Conservation (phyloP, 176 grass and related monocot species). For the Tillandsia fasciculata region DNA sequence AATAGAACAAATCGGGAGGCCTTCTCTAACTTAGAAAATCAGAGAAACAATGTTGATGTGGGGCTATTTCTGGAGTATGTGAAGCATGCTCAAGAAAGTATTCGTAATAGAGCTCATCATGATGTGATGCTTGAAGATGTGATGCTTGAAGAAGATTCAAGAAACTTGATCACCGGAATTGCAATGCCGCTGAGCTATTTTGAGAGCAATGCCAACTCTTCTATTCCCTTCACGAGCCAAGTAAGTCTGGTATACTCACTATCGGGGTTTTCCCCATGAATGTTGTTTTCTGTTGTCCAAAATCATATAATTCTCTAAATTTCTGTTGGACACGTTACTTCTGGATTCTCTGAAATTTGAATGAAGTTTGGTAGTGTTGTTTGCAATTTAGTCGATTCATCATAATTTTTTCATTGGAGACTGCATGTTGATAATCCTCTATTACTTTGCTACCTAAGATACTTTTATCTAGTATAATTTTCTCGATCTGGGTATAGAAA, state of each 20-base stretch:
- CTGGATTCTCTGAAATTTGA: too few relatives aligned
- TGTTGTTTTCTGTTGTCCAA: too few relatives aligned
- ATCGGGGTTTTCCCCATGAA: not conserved
- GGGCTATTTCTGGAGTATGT: constrained; percentile 45
- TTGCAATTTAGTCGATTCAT: too few relatives aligned
- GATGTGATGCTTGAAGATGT: constrained; percentile 11
- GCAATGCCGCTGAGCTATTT: constrained; percentile 9
- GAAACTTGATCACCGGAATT: constrained; percentile 15
- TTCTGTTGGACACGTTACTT: too few relatives aligned
- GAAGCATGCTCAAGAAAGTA: constrained; percentile 36
- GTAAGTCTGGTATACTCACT: not conserved
- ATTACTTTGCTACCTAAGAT: too few relatives aligned
- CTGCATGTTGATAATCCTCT: too few relatives aligned
- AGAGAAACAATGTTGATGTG: constrained; percentile 46
- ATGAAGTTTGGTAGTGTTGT: too few relatives aligned
- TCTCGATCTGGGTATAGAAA: too few relatives aligned
- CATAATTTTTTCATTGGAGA: too few relatives aligned
- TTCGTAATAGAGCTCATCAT: constrained; percentile 31
- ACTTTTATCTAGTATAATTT: too few relatives aligned
- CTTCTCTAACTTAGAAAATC: constrained; percentile 47
- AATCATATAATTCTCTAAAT: too few relatives aligned
- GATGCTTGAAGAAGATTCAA: constrained; percentile 18
- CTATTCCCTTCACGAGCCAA: not conserved
- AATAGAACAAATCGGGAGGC: constrained; percentile 38
- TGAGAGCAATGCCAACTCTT: constrained; percentile 9